These are phyloP conservation scores for Scolecobasidium constrictum DNA, from an alignment of 2,329 filamentous ascomycete species.

Conservation along the genomic window DNA sequence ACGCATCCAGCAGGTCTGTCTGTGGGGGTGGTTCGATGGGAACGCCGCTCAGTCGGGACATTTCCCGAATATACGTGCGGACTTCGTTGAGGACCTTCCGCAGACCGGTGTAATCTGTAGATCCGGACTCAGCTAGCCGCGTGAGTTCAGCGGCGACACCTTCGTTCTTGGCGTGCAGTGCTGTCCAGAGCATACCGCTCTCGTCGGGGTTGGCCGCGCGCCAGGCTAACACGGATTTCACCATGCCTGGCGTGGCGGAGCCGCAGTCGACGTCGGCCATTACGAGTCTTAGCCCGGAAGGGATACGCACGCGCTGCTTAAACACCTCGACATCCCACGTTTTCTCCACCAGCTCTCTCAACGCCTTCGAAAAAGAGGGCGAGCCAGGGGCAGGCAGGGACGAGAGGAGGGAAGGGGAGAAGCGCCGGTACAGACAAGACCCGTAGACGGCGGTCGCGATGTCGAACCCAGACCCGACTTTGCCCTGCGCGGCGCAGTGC, in stretches of 20 bases:
- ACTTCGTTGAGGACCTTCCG: constrained; percentile 39
- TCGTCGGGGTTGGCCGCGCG: constrained; percentile 50
- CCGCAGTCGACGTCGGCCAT: constrained; percentile 97
- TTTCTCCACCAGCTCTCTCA: constrained; percentile 58
- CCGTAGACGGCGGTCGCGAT: constrained; percentile 89
- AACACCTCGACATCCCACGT: constrained; percentile 72
- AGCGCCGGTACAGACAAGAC: constrained; percentile 83
- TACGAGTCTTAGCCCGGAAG: constrained; percentile 62
- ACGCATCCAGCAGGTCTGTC: constrained; percentile 70
- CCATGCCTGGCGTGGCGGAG: constrained; percentile 89
- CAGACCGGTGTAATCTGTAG: constrained; percentile 41
- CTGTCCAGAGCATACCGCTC: constrained; percentile 63
- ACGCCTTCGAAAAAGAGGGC: constrained; percentile 52
- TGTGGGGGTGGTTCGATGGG: constrained; percentile 85
- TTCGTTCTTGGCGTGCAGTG: constrained; percentile 65
- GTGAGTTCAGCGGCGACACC: constrained; percentile 55
- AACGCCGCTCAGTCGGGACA: constrained; percentile 64
- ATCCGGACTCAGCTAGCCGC: constrained; percentile 29
- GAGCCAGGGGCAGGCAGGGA: constrained; percentile 55
- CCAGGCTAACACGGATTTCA: constrained; percentile 84
- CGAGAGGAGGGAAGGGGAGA: constrained; percentile 67
- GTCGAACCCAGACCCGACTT: constrained; percentile 92
- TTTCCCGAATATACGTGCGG: constrained; percentile 55
- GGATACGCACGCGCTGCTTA: constrained; percentile 60
- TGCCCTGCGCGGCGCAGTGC: constrained; percentile 93